Percentiles rank a stretch among this genome's conserved stretches.
phyloP scores from a whole-genome alignment of 2,329 filamentous ascomycete species.

The Venturiaceae sp. region DNA sequence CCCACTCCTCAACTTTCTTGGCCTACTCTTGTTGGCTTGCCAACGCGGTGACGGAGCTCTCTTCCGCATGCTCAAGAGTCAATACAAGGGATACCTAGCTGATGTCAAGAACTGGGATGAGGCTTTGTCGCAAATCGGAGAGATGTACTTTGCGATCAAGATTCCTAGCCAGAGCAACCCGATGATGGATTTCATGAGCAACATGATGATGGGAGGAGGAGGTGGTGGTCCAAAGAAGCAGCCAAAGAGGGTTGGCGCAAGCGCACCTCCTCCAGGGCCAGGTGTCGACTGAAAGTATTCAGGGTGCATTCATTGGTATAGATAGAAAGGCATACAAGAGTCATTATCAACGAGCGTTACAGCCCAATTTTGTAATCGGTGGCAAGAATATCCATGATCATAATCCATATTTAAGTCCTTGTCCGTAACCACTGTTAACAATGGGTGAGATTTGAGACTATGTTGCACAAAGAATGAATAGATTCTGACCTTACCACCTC shows the following conservation, averaged over 20 bases:
- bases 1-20: constrained; percentile 92
- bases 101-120: constrained; percentile 71
- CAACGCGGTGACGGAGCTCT: constrained; percentile 70
- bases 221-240: constrained; percentile 38
- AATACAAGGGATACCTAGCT: constrained; percentile 70
- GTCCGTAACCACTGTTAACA: too few relatives aligned
- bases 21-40: constrained; percentile 70
- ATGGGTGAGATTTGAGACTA: too few relatives aligned
- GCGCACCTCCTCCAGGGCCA: not conserved
- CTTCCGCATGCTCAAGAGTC: constrained; percentile 70
- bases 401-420: too few relatives aligned
- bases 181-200: constrained; percentile 96
- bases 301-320: not conserved
- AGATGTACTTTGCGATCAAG: constrained; percentile 94
- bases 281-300: not conserved
- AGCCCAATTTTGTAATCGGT: not conserved
- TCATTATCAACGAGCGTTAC: not conserved
- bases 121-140: constrained; percentile 74
- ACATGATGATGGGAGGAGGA: constrained; percentile 72
- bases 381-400: too few relatives aligned
- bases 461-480: too few relatives aligned
- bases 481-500: too few relatives aligned
- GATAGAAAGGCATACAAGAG: not conserved
- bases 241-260: constrained; percentile 34
- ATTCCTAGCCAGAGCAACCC: constrained; percentile 85